Evolutionary conservation across 805 yeast genomes (phyloP).

Genomic region (Metschnikowia matae): DNA sequence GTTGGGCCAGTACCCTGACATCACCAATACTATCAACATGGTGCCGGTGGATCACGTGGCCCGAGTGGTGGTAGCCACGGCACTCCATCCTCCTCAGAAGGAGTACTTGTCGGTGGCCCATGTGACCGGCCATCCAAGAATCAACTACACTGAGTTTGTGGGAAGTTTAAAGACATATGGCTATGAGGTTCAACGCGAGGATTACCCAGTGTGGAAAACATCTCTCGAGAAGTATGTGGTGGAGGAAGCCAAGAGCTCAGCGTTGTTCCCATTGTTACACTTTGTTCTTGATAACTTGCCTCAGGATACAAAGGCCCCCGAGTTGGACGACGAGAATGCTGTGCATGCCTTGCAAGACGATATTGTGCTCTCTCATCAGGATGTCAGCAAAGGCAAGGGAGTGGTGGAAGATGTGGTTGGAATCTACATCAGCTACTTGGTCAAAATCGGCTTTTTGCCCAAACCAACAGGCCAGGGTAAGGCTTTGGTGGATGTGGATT

Average conservation of each 20-base stretch:
- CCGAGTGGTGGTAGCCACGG: constrained; percentile 76
- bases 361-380: constrained; percentile 58
- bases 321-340: constrained; percentile 84
- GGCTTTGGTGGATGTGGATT: constrained; percentile 51
- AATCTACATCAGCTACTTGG: constrained; percentile 73
- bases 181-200: constrained; percentile 56
- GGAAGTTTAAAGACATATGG: constrained; percentile 67
- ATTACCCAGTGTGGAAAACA: constrained; percentile 76
- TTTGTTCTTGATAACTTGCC: constrained; percentile 93
- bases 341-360: constrained; percentile 63
- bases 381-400: constrained; percentile 68
- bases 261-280: constrained; percentile 88
- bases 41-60: constrained; percentile 99
- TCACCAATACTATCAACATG: constrained; percentile 85
- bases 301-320: constrained; percentile 89
- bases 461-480: constrained; percentile 46
- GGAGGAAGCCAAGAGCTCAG: constrained; percentile 71
- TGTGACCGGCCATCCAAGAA: constrained; percentile 96
- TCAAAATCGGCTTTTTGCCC: constrained; percentile 75
- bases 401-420: constrained; percentile 66
- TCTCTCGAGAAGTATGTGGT: constrained; percentile 74
- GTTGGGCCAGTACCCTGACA: constrained; percentile 80
- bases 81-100: constrained; percentile 65
- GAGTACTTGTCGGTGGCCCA: constrained; percentile 72
- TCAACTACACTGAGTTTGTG: constrained; percentile 71